Base-by-base conservation (phyloP, 768 basidiomycete species). In the Trametes meyenii region DNA sequence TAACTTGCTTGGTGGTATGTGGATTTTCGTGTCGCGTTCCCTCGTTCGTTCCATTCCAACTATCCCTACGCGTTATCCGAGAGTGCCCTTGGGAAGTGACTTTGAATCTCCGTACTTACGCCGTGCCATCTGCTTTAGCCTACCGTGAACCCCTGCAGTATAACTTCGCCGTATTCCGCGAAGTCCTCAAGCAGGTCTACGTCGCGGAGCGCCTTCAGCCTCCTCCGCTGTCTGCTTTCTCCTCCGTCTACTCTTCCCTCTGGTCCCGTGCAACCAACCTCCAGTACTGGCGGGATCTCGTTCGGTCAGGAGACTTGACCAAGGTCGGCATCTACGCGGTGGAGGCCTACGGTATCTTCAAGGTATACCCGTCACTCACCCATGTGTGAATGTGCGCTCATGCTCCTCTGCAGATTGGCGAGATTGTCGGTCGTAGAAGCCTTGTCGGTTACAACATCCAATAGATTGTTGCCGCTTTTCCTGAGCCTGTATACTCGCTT, bases 321-420 rank as follows among this genome's bases (percentile, higher is more conserved):
- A 81, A 82, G 67, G 79, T 93, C 24, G 85, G 85, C 11, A 73
- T 93, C 17, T 92, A 94, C 71, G 92, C 84, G 10, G 70, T 93
- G 23, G 92, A 96, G 76, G 94, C 92, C 35, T 96, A 95, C 71
- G 88, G 89, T 16, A 89, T 96, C 68, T 96, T 90, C 82, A 91
- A 91, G 80, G 90, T 89, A 63, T 36, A 84, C 73, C 5, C 50
- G 16, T 36, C 23, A 8, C 38, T 13, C 5, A 13, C 13, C 7
- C 36, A n/a, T 36, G 6, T 24, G 26, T 2, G 14, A 17, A n/a
- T n/a, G n/a, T 36, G 35, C 55, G 61, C 14, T 57, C 33, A 5
- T 26, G 13, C 1, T 10, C 62, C 24, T 64, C 48, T 55, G 45
- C 57, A 92, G 87, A 85, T 96, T 77, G 94, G 94, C 57, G 94